Percentiles rank a stretch among this genome's conserved stretches.
Evolutionary conservation across 768 basidiomycete genomes (phyloP).

Genomic region (Pisolithus sp.): DNA sequence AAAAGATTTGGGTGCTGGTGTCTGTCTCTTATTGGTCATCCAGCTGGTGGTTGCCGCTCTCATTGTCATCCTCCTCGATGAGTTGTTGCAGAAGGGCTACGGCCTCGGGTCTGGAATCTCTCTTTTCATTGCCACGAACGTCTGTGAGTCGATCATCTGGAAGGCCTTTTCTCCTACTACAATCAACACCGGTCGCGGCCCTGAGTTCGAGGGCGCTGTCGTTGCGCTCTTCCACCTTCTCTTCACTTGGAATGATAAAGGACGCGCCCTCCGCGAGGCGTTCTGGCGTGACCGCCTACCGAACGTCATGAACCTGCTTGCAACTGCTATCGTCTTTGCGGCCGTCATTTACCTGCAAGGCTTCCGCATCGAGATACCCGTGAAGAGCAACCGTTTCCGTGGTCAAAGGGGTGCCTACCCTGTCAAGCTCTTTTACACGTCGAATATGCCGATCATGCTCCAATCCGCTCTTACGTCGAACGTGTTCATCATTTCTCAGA

Average conservation of each 20-base stretch:
- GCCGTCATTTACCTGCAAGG: constrained; percentile 98
- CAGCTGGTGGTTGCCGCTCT: constrained; percentile 91
- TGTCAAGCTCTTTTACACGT: constrained; percentile 97
- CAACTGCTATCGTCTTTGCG: constrained; percentile 87
- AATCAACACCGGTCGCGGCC: constrained; percentile 94
- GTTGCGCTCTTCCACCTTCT: constrained; percentile 95
- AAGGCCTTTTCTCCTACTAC: constrained; percentile 99
- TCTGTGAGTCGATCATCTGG: constrained; percentile 99
- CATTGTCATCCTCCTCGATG: constrained; percentile 97
- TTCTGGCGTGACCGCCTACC: constrained; percentile 97
- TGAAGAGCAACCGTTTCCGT: constrained; percentile 93
- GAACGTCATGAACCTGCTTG: constrained; percentile 96
- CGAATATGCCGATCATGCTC: constrained; percentile 99
- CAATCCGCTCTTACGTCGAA: constrained; percentile 90
- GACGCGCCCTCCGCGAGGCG: constrained; percentile 92
- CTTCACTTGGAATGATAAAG: constrained; percentile 98
- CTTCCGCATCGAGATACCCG: constrained; percentile 97
- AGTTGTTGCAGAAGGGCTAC: constrained; percentile 98
- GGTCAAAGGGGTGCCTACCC: constrained; percentile 97
- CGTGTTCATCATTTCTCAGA: constrained; percentile 94
- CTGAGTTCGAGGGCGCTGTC: constrained; percentile 96
- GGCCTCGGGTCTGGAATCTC: constrained; percentile 98
- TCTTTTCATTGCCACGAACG: constrained; percentile 99
- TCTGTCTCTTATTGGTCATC: constrained; percentile 93
- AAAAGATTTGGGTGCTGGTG: constrained; percentile 87